phyloP scores from a whole-genome alignment of 1,284 basidiomycete species.

The Lignosus rhinocerotis region DNA sequence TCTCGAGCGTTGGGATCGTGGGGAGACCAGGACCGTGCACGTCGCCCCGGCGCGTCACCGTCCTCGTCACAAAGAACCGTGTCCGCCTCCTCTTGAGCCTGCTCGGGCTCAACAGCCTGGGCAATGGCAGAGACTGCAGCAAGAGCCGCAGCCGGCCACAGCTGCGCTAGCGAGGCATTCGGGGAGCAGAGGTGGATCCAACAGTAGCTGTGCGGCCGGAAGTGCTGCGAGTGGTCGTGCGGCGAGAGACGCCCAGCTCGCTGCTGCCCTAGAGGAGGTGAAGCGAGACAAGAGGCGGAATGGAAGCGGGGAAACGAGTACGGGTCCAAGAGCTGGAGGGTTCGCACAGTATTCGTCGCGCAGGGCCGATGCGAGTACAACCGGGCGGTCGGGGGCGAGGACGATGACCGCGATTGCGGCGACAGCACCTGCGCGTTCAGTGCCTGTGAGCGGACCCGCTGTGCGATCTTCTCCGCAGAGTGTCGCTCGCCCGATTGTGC shows the following conservation, averaged over 20 bases:
- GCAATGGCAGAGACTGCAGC: neutral
- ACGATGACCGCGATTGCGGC: neutral
- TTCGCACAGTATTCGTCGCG: neutral
- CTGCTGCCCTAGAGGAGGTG: neutral
- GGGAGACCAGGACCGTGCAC: constrained; percentile 18
- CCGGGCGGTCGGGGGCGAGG: neutral
- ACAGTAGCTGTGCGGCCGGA: neutral
- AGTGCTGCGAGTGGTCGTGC: neutral
- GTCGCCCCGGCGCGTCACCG: neutral
- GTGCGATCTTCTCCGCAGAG: neutral
- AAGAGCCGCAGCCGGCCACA: neutral
- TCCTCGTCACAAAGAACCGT: too few relatives aligned
- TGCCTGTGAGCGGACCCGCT: neutral
- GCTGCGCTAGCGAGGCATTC: neutral
- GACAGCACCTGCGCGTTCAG: neutral
- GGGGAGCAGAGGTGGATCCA: neutral
- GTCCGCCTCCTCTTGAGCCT: neutral
- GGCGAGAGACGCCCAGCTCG: constrained; percentile 9
- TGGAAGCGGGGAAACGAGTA: neutral
- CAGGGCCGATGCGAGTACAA: neutral
- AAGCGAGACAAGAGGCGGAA: neutral
- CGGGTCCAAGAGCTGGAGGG: neutral
- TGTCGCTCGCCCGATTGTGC: neutral
- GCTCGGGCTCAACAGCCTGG: too few relatives aligned
- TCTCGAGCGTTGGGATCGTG: constrained; percentile 33